Conservation (phyloP, 495 filamentous ascomycete genomes). For the Trypethelium eluteriae region DNA sequence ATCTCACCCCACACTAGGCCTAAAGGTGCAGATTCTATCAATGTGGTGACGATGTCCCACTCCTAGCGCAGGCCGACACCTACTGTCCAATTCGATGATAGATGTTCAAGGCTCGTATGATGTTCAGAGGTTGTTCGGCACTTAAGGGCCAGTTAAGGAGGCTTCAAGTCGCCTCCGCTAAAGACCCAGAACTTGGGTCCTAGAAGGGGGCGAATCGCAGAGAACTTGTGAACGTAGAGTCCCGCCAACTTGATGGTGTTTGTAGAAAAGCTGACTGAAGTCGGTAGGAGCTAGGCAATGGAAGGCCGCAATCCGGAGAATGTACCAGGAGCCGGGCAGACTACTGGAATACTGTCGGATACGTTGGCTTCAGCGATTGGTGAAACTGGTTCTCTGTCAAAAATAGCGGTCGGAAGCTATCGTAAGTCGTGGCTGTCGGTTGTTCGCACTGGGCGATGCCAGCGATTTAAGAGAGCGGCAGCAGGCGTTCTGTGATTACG, state of each 20-base stretch:
- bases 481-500: neutral
- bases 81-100: neutral
- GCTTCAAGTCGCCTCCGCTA: slow-evolving; percentile 91
- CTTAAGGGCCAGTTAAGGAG: slow-evolving; percentile 74
- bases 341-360: neutral
- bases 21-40: neutral
- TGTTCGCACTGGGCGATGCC: neutral
- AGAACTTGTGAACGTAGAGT: slow-evolving; percentile 64
- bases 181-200: slow-evolving; percentile 89
- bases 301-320: too few relatives aligned
- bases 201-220: slow-evolving; percentile 84
- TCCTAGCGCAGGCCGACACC: neutral
- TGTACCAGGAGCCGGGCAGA: neutral
- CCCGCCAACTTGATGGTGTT: slow-evolving; percentile 95
- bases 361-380: neutral
- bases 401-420: neutral
- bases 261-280: slow-evolving; percentile 14
- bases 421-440: neutral
- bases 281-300: neutral
- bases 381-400: neutral
- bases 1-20: slow-evolving; percentile 42
- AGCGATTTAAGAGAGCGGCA: neutral
- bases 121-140: slow-evolving; percentile 18
- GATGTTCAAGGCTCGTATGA: neutral
- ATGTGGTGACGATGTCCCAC: neutral